Evolutionary conservation across 345 rosid species (phyloP).

Genomic region (Arabidopsis arenosa): DNA sequence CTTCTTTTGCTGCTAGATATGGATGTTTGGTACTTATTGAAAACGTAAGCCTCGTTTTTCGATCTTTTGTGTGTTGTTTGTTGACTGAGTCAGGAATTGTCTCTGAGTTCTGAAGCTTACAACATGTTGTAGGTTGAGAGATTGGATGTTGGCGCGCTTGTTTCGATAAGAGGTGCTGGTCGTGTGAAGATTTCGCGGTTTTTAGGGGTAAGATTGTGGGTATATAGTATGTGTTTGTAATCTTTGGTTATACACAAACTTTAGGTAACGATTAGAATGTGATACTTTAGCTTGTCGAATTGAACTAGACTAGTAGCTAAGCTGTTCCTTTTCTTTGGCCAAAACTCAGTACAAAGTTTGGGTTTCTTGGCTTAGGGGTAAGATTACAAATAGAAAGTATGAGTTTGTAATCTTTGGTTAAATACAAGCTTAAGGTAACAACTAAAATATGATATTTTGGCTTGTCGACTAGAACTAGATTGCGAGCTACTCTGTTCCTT

Average conservation of each 20-base stretch:
- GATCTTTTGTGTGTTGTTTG: neutral
- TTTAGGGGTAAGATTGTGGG: constrained; percentile 51
- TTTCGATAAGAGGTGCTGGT: constrained; percentile 72
- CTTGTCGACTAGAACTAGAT: neutral
- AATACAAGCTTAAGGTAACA: neutral
- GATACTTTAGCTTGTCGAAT: neutral
- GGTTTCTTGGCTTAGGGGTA: too few species aligned
- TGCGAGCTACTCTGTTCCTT: neutral
- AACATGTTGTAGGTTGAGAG: constrained; percentile 59
- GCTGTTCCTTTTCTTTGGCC: too few species aligned
- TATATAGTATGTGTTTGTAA: neutral
- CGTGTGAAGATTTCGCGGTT: constrained; percentile 64
- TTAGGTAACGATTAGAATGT: neutral
- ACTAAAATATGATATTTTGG: neutral
- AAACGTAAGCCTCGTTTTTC: constrained; percentile 54
- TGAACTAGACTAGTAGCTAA: neutral
- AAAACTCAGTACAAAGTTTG: too few species aligned
- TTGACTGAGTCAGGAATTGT: neutral
- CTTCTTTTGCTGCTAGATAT: constrained; percentile 78
- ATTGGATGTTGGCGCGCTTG: constrained; percentile 76
- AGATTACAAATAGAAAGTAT: too few species aligned
- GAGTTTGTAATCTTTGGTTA: neutral
- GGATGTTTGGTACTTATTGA: constrained; percentile 78
- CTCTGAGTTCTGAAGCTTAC: constrained; percentile 4
- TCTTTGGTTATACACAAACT: constrained; percentile 6